phyloP scores from a whole-genome alignment of 768 basidiomycete species.

The Kwoniella bestiolae region DNA sequence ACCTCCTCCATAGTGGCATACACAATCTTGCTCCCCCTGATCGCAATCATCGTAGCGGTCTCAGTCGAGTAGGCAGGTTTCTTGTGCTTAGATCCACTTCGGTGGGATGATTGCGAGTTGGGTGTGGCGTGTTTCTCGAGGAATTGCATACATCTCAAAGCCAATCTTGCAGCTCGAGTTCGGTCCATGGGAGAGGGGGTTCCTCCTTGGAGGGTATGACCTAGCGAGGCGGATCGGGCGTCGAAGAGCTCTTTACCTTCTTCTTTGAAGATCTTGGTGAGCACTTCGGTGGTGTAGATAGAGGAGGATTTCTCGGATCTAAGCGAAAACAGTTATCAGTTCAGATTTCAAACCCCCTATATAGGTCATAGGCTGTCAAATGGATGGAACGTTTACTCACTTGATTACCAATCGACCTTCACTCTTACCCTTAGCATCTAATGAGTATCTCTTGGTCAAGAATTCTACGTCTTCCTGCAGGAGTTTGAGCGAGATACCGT shows the following conservation, averaged over 20 bases:
- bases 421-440: slow-evolving; percentile 84
- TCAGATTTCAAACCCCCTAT: too few relatives aligned
- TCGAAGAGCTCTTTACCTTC: slow-evolving; percentile 93
- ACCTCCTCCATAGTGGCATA: slow-evolving; percentile 87
- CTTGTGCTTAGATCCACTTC: slow-evolving; percentile 51
- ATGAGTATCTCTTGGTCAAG: slow-evolving; percentile 78
- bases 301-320: slow-evolving; percentile 85
- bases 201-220: slow-evolving; percentile 95
- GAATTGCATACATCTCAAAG: slow-evolving; percentile 92
- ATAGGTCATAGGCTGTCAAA: too few relatives aligned
- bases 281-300: slow-evolving; percentile 87
- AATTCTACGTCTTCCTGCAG: slow-evolving; percentile 83
- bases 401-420: slow-evolving; percentile 92
- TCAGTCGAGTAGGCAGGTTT: slow-evolving; percentile 35
- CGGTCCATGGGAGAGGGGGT: slow-evolving; percentile 95
- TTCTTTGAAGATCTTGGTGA: slow-evolving; percentile 92
- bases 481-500: slow-evolving; percentile 79
- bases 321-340: too few relatives aligned
- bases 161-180: slow-evolving; percentile 82
- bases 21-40: slow-evolving; percentile 76
- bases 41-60: slow-evolving; percentile 82
- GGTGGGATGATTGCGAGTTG: slow-evolving; percentile 61
- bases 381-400: slow-evolving; percentile 60
- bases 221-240: slow-evolving; percentile 90
- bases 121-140: slow-evolving; percentile 78